phyloP scores from a whole-genome alignment of 2,329 filamentous ascomycete genomes.

The Venturia aucupariae region DNA sequence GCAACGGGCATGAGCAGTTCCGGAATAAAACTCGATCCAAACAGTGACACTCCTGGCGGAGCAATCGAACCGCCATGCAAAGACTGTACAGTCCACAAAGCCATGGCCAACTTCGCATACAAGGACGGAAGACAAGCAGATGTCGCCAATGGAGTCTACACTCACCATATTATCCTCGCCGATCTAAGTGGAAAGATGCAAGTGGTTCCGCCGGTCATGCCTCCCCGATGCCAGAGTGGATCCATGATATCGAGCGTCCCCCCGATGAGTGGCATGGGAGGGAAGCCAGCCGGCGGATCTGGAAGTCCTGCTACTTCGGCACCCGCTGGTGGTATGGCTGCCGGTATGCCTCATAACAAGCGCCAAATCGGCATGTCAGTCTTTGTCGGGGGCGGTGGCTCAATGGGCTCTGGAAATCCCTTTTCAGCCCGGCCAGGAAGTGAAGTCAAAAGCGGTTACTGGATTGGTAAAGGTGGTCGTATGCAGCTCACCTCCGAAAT shows the following conservation, averaged over 20 bases:
- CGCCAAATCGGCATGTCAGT: neutral
- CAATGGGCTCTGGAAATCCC: neutral
- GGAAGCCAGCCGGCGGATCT: neutral
- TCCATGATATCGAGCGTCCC: neutral
- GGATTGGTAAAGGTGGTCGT: neutral
- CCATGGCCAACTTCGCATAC: constrained; percentile 9
- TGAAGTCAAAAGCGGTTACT: constrained; percentile 4
- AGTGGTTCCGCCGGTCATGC: neutral
- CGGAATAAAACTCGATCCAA: constrained; percentile 9
- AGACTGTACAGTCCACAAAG: constrained; percentile 10
- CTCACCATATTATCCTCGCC: neutral
- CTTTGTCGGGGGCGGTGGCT: neutral
- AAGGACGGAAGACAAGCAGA: neutral
- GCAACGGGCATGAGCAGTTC: neutral
- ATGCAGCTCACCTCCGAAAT: neutral
- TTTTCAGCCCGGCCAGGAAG: neutral
- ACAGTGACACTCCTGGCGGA: constrained; percentile 6
- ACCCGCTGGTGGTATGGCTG: neutral
- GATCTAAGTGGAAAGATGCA: neutral
- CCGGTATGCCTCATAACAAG: no score
- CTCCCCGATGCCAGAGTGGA: neutral
- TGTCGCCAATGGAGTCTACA: neutral
- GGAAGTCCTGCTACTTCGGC: neutral
- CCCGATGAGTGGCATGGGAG: neutral
- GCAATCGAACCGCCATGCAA: constrained; percentile 7